Evolutionary conservation across 2,329 filamentous ascomycete genomes (phyloP).

Genomic region (Neopestalotiopsis clavispora): DNA sequence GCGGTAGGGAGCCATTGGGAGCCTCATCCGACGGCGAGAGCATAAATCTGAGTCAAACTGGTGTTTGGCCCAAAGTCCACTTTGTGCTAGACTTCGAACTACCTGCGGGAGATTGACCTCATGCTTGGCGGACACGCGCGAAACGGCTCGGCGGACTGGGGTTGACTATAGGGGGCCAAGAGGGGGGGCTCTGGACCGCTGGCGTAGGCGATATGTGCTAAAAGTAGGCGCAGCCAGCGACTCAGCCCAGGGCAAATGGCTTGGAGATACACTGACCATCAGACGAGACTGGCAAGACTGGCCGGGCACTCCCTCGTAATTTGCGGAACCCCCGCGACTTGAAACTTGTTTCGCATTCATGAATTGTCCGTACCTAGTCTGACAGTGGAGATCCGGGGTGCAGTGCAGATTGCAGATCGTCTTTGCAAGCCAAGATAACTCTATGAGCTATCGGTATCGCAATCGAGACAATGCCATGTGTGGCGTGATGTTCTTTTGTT

Average conservation of each 20-base stretch:
- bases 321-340: not conserved
- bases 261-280: not conserved
- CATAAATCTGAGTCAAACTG: not conserved
- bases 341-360: slow-evolving; percentile 3
- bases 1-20: not conserved
- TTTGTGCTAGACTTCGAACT: slow-evolving; percentile 1
- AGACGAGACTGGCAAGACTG: not conserved
- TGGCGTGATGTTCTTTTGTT: not conserved
- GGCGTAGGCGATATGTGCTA: not conserved
- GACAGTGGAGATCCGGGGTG: slow-evolving; percentile 1
- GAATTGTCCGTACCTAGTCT: not conserved
- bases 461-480: not conserved
- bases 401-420: slow-evolving; percentile 2
- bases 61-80: not conserved
- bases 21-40: not conserved
- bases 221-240: too few species aligned
- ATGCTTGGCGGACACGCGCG: not conserved
- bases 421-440: not conserved
- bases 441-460: not conserved
- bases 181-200: too few species aligned
- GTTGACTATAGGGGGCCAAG: not conserved
- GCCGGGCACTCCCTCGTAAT: not conserved
- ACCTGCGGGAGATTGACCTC: not conserved
- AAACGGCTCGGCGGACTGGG: not conserved
- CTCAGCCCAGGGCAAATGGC: not conserved